Evolutionary conservation across 2,329 filamentous ascomycete genomes (phyloP), one percentile per base, ranked within the genome.

Genomic region (Xylariales sp.): DNA sequence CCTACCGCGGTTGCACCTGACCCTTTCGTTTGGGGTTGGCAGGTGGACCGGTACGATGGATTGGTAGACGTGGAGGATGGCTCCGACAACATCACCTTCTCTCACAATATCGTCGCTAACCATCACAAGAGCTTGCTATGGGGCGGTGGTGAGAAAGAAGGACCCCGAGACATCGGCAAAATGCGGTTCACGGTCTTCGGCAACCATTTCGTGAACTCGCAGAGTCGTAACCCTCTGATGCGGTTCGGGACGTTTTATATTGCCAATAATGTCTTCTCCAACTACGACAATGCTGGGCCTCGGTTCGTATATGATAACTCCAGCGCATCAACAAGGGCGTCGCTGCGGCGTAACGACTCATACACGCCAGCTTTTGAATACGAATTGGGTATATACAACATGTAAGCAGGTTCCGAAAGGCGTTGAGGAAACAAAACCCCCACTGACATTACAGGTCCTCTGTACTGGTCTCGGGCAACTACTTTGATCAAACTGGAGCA

Each of bases 111-210:
- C 16, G 44, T 51, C 16, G 46, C 48, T 2, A 51, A 51, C 24
- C 49, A 51, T 31, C 49, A 51, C 31, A 51, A 50, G 46, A 51
- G 49, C 31, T 27, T 51, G 8, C 44, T 51, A 5, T 49, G 47
- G 48, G 49, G 49, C 24, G 47, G 49, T n/a, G 49, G 49, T 14
- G 49, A 51, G 44, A 51, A 51, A 28, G 49, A 51, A 3, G 49
- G 40, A 1, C 10, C 33, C 3, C 42, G 48, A 9, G 49, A 51
- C 12, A 24, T 50, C 5, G 48, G 47, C n/a, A 46, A 42, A 38
- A 51, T 51, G 49, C 32, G 37, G 9, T 50, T 50, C 28, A 51
- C 49, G 7, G 42, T 51, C 16, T 51, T 50, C 18, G 49, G 46
- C 5, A 50, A 50, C 33, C 48, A 19, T 5, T 50, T 50, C 15